These are phyloP conservation scores for Abrus pulchellus DNA, from an alignment of 306 rosid genomes.

Conservation along the genomic window DNA sequence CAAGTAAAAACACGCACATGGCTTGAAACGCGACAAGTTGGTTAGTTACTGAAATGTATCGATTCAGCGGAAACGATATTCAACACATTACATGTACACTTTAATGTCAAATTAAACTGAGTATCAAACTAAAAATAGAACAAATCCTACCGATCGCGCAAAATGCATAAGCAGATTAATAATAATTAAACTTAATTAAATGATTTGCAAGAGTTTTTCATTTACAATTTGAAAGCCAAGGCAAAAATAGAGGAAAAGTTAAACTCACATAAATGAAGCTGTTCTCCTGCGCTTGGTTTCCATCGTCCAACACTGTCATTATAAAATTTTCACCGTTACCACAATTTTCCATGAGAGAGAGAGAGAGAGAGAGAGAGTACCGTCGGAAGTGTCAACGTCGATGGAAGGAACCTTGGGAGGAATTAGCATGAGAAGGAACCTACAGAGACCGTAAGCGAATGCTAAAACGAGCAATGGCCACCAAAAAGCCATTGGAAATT, in stretches of 20 bases:
- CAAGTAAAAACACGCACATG: background rate
- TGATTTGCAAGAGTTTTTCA: background rate
- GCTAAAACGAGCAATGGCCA: slow-evolving; percentile 84
- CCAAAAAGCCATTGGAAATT: slow-evolving; percentile 75
- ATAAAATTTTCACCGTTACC: slow-evolving; percentile 34
- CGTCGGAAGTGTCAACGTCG: slow-evolving; percentile 87
- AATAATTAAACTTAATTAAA: background rate
- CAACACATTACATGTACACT: slow-evolving; percentile 1
- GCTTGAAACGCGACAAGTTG: background rate
- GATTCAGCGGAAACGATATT: background rate
- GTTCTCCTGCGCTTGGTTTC: slow-evolving; percentile 79
- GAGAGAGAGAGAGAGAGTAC: slow-evolving; percentile 50
- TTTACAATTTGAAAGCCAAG: background rate
- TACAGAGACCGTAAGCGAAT: slow-evolving; percentile 73
- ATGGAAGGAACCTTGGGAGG: slow-evolving; percentile 86
- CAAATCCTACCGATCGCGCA: slow-evolving; percentile 13
- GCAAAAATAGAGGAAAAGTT: background rate
- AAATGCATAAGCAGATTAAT: slow-evolving; percentile 37
- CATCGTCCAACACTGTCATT: slow-evolving; percentile 83
- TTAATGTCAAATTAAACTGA: background rate
- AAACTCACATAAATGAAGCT: slow-evolving; percentile 81
- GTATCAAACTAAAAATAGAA: background rate
- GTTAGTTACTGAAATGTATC: background rate
- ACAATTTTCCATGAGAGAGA: background rate
- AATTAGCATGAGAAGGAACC: slow-evolving; percentile 84